Percentiles rank a stretch among this genome's conserved stretches.
Evolutionary conservation across 805 yeast genomes (phyloP).

Genomic region (Helenozyma rhizophorensis): DNA sequence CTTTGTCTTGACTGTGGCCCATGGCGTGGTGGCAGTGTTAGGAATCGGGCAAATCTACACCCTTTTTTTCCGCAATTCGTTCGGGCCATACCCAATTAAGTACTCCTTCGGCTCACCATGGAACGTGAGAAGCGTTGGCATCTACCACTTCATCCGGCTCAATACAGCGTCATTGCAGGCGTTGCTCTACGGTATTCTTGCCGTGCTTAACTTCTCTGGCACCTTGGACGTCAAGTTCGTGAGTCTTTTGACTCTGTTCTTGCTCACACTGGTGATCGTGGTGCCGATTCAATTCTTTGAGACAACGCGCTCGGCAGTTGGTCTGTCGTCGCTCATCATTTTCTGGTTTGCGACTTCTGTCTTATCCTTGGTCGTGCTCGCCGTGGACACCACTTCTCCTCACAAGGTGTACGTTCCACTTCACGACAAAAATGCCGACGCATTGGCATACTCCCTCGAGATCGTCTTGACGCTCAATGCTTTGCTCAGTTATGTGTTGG

Average conservation of each 20-base stretch:
- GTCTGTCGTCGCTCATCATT: conserved; percentile 20
- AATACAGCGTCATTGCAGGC: conserved; percentile 14
- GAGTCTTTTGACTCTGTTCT: conserved; percentile 7
- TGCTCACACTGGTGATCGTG: conserved; percentile 9
- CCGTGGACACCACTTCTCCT: conserved; percentile 19
- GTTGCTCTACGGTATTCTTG: conserved; percentile 10
- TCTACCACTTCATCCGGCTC: conserved; percentile 12
- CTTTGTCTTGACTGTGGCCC: conserved; percentile 7
- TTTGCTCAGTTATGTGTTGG: conserved; percentile 13
- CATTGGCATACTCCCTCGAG: conserved; percentile 14
- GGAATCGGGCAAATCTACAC: conserved; percentile 14
- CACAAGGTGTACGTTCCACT: conserved; percentile 13
- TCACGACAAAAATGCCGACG: conserved; percentile 4
- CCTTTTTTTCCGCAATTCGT: conserved; percentile 15
- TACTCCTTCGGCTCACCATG: conserved; percentile 21
- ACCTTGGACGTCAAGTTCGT: conserved; percentile 1
- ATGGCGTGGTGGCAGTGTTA: conserved; percentile 11
- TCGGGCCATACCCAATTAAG: conserved; percentile 19
- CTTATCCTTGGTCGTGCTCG: conserved; percentile 7
- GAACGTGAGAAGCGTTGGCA: conserved; percentile 13
- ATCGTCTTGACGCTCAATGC: conserved; percentile 10
- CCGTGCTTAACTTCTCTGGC: conserved; percentile 4
- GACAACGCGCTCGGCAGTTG: conserved; percentile 18
- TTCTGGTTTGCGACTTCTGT: conserved; percentile 19
- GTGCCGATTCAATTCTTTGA: conserved; percentile 23